Conservation (phyloP, 352 stramenopile species). For the Elongisporangium anandrum region DNA sequence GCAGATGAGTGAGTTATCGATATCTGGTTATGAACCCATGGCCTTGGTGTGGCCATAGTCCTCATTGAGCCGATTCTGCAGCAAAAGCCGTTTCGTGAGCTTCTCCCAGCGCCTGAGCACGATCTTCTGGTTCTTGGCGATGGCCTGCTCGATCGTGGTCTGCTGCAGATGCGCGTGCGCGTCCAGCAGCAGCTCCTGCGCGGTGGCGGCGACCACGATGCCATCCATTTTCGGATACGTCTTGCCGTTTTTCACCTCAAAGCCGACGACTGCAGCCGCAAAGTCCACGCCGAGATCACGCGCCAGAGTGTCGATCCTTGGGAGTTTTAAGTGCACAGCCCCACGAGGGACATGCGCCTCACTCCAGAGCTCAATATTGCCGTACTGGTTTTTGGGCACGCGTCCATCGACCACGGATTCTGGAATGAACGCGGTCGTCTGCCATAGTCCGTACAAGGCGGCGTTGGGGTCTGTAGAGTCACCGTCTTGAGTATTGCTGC, state of each 20-base stretch:
- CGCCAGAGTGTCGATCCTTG: constrained; percentile 59
- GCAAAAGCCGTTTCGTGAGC: constrained; percentile 58
- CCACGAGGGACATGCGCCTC: constrained; percentile 49
- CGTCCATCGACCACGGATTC: constrained; percentile 46
- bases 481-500: neutral
- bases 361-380: constrained; percentile 88
- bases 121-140: constrained; percentile 55
- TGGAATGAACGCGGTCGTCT: constrained; percentile 56
- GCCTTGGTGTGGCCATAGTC: constrained; percentile 44
- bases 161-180: constrained; percentile 67
- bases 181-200: constrained; percentile 52
- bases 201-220: constrained; percentile 51
- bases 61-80: constrained; percentile 68
- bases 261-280: constrained; percentile 74
- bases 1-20: neutral
- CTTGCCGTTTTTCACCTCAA: constrained; percentile 60
- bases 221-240: constrained; percentile 69
- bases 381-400: constrained; percentile 83
- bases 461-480: neutral
- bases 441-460: constrained; percentile 72
- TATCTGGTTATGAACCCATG: neutral
- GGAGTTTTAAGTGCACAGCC: constrained; percentile 56
- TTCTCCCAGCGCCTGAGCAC: constrained; percentile 59
- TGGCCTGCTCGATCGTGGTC: constrained; percentile 62
- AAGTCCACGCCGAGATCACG: constrained; percentile 74